These are phyloP conservation scores for Salvia rosmarinus DNA, from an alignment of 257 asterid genomes.

Conservation along the genomic window DNA sequence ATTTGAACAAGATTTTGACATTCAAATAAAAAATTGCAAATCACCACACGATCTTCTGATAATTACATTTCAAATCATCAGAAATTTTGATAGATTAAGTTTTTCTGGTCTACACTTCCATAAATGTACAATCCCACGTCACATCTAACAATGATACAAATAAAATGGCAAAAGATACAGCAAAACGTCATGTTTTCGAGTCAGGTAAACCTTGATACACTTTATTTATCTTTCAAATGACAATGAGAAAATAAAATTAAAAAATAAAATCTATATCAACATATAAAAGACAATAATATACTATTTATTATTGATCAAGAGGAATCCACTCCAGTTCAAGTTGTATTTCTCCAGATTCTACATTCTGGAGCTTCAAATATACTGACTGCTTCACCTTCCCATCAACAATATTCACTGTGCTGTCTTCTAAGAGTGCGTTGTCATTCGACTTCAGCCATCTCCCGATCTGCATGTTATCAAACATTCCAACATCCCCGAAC, in stretches of 20 bases:
- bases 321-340: constrained; percentile 96
- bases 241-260: constrained; percentile 2
- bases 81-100: background rate
- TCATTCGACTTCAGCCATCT: constrained; percentile 87
- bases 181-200: constrained; percentile 23
- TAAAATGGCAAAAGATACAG: background rate
- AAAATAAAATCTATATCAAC: background rate
- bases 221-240: background rate
- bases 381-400: constrained; percentile 84
- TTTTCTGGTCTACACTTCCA: background rate
- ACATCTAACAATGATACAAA: background rate
- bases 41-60: no score
- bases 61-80: background rate
- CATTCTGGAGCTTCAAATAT: constrained; percentile 81
- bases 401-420: constrained; percentile 85
- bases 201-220: background rate
- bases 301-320: constrained; percentile 60
- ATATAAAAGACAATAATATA: background rate
- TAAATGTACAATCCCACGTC: background rate
- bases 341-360: constrained; percentile 86
- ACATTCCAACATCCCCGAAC: constrained; percentile 79
- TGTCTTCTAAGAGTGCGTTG: constrained; percentile 79
- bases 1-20: background rate
- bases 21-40: background rate
- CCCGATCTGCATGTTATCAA: constrained; percentile 91